A percentile compares a stretch with the other conserved stretches of the same genome.
Evolutionary conservation across 202 grass and related monocot genomes (phyloP).

Genomic region (Schoenoplectus triqueter): DNA sequence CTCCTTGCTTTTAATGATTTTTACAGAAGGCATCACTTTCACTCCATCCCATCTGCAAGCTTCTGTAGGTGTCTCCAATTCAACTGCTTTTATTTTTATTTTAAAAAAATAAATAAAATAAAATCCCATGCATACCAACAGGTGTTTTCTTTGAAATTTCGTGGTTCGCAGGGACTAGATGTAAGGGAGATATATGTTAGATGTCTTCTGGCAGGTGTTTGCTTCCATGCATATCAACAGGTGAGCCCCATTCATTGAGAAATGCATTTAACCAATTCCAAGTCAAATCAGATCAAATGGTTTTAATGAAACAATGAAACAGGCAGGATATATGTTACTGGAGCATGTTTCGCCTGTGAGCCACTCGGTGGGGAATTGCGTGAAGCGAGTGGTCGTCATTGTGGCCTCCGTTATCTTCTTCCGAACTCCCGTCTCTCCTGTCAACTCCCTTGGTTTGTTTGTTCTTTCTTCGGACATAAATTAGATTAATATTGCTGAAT

Average conservation of each 20-base stretch:
- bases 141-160: neutral
- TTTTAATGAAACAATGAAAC: constrained; percentile 11
- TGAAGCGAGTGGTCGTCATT: constrained; percentile 66
- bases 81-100: neutral
- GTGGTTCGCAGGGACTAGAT: constrained; percentile 63
- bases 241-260: constrained; percentile 31
- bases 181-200: constrained; percentile 62
- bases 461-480: neutral
- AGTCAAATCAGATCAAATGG: constrained; percentile 3
- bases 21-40: constrained; percentile 75
- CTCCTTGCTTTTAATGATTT: constrained; percentile 59
- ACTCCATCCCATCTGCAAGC: constrained; percentile 66
- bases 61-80: constrained; percentile 50
- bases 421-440: constrained; percentile 55
- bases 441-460: constrained; percentile 54
- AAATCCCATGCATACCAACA: neutral
- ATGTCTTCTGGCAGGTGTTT: constrained; percentile 66
- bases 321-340: constrained; percentile 68
- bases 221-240: constrained; percentile 98
- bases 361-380: constrained; percentile 56
- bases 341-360: constrained; percentile 55
- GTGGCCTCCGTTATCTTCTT: constrained; percentile 60
- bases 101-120: neutral
- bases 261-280: neutral
- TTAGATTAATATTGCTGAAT: neutral